These are phyloP conservation scores for Pseudoscleropodium purum DNA, from an alignment of 225 moss, liverwort and hornwort species.

Conservation along the genomic window DNA sequence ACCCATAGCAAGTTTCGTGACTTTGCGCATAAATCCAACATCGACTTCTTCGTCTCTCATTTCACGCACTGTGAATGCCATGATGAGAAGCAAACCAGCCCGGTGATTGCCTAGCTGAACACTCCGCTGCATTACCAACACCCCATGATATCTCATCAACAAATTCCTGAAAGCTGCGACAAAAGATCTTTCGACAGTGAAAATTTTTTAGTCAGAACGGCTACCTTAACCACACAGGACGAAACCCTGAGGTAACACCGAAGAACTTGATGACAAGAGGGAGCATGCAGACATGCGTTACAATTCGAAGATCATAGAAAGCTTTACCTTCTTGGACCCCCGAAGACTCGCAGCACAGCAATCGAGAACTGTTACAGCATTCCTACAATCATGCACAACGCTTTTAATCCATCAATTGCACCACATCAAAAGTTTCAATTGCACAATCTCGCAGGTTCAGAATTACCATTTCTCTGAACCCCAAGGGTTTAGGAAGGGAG, in stretches of 20 bases:
- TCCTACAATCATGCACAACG: constrained; percentile 42
- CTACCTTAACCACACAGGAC: neutral
- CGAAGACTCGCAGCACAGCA: constrained; percentile 96
- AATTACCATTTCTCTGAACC: neutral
- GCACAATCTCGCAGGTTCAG: neutral
- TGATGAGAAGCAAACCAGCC: constrained; percentile 86
- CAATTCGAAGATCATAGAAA: neutral
- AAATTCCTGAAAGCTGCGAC: neutral
- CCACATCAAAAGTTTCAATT: neutral
- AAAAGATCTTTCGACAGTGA: neutral
- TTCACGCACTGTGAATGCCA: constrained; percentile 84
- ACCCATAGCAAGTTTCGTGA: constrained; percentile 90
- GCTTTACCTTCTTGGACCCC: constrained; percentile 72
- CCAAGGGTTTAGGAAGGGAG: neutral
- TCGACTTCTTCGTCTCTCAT: constrained; percentile 88
- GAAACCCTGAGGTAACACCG: neutral
- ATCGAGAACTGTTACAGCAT: constrained; percentile 86
- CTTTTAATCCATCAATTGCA: neutral
- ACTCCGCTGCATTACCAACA: constrained; percentile 53
- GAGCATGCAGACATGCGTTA: neutral
- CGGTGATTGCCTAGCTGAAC: constrained; percentile 79
- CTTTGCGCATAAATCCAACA: constrained; percentile 79
- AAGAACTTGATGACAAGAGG: neutral
- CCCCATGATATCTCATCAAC: neutral
- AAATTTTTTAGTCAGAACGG: neutral